phyloP scores from a whole-genome alignment of 2,329 filamentous ascomycete genomes.

The Cryphonectria japonica region DNA sequence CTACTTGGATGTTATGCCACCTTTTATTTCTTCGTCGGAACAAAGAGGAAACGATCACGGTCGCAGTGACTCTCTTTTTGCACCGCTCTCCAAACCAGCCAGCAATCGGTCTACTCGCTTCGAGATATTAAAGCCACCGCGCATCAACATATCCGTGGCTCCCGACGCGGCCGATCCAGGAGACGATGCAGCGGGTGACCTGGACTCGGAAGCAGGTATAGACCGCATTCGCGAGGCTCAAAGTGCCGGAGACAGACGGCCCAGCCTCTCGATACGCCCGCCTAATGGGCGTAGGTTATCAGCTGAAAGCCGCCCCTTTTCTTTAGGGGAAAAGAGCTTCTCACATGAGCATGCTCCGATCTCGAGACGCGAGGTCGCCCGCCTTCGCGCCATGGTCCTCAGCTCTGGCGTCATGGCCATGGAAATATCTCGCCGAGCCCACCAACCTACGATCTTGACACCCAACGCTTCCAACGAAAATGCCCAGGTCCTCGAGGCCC shows the following conservation, averaged over 20 bases:
- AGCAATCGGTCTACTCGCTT: slow-evolving; percentile 50
- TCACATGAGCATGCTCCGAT: slow-evolving; percentile 48
- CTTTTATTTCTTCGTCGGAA: slow-evolving; percentile 47
- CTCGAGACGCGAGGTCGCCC: slow-evolving; percentile 75
- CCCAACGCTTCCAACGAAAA: slow-evolving; percentile 34
- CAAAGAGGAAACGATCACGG: slow-evolving; percentile 31
- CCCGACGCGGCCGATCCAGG: slow-evolving; percentile 38
- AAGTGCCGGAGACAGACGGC: slow-evolving; percentile 41
- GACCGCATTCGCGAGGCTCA: slow-evolving; percentile 37
- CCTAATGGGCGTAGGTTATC: slow-evolving; percentile 30
- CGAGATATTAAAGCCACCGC: slow-evolving; percentile 53
- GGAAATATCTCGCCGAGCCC: slow-evolving; percentile 72
- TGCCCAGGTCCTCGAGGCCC: slow-evolving; percentile 33
- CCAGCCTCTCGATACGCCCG: slow-evolving; percentile 36
- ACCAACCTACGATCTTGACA: slow-evolving; percentile 49
- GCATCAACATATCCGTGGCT: slow-evolving; percentile 50
- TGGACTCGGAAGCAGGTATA: slow-evolving; percentile 44
- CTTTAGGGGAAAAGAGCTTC: slow-evolving; percentile 50
- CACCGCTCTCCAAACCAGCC: slow-evolving; percentile 38
- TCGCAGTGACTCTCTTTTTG: slow-evolving; percentile 19
- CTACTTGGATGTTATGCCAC: slow-evolving; percentile 57
- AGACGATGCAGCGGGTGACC: slow-evolving; percentile 41
- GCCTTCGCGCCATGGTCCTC: slow-evolving; percentile 76
- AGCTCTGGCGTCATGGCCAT: slow-evolving; percentile 89
- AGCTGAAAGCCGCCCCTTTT: slow-evolving; percentile 49